Base-by-base conservation (phyloP, 2,329 filamentous ascomycete species). In the Pseudogymnoascus sp. region DNA sequence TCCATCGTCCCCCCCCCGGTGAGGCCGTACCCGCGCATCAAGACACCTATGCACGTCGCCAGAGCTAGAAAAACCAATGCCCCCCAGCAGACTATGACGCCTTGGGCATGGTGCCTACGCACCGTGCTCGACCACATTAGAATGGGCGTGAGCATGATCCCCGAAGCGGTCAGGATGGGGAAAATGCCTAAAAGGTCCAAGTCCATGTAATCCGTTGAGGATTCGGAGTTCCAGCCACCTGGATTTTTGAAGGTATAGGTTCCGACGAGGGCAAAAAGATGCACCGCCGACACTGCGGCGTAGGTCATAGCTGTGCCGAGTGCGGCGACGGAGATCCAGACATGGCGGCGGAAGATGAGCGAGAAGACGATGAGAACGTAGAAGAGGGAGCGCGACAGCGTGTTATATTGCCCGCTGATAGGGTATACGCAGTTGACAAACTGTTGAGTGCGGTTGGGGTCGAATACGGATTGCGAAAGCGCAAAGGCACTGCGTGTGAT, bases 101-200 rank as follows among this genome's bases (percentile, higher is more conserved):
- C 10, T n/a, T 65, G 62, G 1, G 64, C 64, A 9, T 59, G 17
- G 26, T 65, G 31, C 56, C 21, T 64, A 26, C 59, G 62, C 19
- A 65, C 64, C 11, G 64, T 44, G 4, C 15, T 65, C 5, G 62
- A 59, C 64, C 64, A 65, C 44, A 62, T 42, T 1, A 65, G 59
- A 19, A 65, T 65, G 4, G 64, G 64, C 7, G 62, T 65, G 4
- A 65, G 11, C 64, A 65, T 65, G 9, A 65, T 65, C 5, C 42
- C 64, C 2, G 64, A 63, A 2, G 64, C 62, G 13, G 56, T 42
- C 1, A 65, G 62, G 10, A 63, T 65, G 10, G 64, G 59, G 56
- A 65, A 63, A 2, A 65, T 65, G 1, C 62, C 64, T 1, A 44
- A 15, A 6, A 63, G 11, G 26, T 65, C 64, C 9, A 64, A 2